Evolutionary conservation across 1,139 yeast genomes (phyloP), one percentile per base, ranked within the genome.

Genomic region (Insectozyma bohioensis): DNA sequence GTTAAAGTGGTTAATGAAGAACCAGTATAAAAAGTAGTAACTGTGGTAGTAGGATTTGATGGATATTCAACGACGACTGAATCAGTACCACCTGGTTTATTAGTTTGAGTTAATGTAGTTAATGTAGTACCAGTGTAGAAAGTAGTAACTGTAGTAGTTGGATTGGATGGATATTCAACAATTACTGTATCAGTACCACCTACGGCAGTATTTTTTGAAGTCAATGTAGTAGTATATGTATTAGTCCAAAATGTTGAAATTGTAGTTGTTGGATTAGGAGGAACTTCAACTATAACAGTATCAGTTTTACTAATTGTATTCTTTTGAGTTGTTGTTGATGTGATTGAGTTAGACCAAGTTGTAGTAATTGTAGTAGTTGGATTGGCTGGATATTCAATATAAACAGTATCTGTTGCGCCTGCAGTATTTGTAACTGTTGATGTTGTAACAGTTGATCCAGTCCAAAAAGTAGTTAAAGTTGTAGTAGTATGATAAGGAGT

Each of bases 311-410:
- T 46, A 10, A 43, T 43, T 3, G 35, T 40, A 15, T 30, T 23
- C 5, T n/a, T 25, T 29, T 26, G 8, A 17, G 51, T 46, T 4
- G 20, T 38, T 31, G 42, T 32, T 6, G 40, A 10, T 4, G 31
- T 26, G 5, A 8, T 12, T 4, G 37, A 17, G 5, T 36, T 40
- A 12, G 38, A 25, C 45, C 46, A 42, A 14, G 34, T 37, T n/a
- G 39, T 35, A 6, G 36, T 36, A 6, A 36, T 37, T 5, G 50
- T 47, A 6, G 34, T 36, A 6, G 45, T 41, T 34, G 43, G 37
- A 24, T 33, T 34, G 5, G 25, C 21, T 12, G 59, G 58, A 11
- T 43, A 45, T 9, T 46, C 43, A 17, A 54, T 46, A 29, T 43
- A 33, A 4, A 52, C 51, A 7, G 52, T 43, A 27, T 45, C 46